Evolutionary conservation across 805 yeast genomes (phyloP).

Genomic region (Metschnikowia aberdeeniae): DNA sequence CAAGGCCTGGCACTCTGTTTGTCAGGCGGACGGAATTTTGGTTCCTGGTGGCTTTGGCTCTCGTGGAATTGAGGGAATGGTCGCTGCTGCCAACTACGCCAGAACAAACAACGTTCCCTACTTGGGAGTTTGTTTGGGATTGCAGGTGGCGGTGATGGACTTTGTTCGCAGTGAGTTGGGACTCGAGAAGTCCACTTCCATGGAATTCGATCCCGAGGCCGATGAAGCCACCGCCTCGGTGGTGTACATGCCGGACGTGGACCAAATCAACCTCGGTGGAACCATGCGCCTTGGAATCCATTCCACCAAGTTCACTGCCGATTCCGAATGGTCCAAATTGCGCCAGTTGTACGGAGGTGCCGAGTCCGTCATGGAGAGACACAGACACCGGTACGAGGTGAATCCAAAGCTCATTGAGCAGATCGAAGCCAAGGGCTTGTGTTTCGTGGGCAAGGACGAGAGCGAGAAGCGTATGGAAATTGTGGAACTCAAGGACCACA

Average conservation of each 20-base stretch:
- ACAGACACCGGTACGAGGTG: constrained; percentile 97
- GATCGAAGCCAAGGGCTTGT: constrained; percentile 75
- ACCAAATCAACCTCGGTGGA: constrained; percentile 93
- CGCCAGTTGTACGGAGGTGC: constrained; percentile 75
- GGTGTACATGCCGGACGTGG: constrained; percentile 98
- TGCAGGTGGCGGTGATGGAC: constrained; percentile 96
- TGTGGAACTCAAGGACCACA: constrained; percentile 80
- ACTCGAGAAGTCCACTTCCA: constrained; percentile 63
- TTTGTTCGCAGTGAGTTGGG: constrained; percentile 80
- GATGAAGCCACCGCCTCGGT: constrained; percentile 68
- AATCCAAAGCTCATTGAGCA: constrained; percentile 74
- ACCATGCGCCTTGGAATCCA: constrained; percentile 98
- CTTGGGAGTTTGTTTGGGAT: constrained; percentile 95
- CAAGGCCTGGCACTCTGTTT: constrained; percentile 90
- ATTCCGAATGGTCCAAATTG: constrained; percentile 63
- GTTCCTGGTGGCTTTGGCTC: constrained; percentile 99
- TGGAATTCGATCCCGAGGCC: constrained; percentile 70
- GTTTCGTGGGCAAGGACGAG: constrained; percentile 93
- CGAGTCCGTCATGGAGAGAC: constrained; percentile 79
- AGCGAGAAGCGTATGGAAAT: constrained; percentile 89
- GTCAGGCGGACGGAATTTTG: constrained; percentile 92
- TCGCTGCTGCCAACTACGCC: constrained; percentile 96
- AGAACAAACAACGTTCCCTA: constrained; percentile 92
- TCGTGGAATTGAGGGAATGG: constrained; percentile 98
- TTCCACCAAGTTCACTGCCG: constrained; percentile 73